Evolutionary conservation across 192 early-diverging fungal genomes (phyloP).

Genomic region (Kickxella alabastrina): DNA sequence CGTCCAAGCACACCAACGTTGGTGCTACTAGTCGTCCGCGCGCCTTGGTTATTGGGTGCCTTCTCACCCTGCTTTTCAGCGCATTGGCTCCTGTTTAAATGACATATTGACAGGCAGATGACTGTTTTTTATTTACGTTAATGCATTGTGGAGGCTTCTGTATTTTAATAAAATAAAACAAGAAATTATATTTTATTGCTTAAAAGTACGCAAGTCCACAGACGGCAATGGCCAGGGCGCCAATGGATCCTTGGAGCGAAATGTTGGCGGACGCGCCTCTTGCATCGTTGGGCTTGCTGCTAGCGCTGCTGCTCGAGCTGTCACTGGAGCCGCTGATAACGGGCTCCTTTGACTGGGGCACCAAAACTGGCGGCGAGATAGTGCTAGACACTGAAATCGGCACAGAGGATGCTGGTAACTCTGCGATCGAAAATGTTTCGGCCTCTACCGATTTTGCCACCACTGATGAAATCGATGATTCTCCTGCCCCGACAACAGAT

Average conservation of each 20-base stretch:
- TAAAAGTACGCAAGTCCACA: conserved; percentile 36
- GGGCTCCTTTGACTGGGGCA: conserved; percentile 9
- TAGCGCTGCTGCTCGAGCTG: conserved; percentile 4
- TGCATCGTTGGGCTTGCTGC: conserved; percentile 19
- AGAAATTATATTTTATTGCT: conserved; percentile 2
- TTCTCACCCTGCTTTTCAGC: conserved; percentile 19
- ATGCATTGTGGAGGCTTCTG: not conserved
- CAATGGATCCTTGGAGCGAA: conserved; percentile 23
- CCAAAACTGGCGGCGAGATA: too few species aligned
- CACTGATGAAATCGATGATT: not conserved
- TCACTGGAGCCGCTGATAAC: not conserved
- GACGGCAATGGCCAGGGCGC: conserved; percentile 37
- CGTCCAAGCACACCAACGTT: conserved; percentile 8
- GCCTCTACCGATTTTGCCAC: too few species aligned
- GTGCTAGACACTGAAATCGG: too few species aligned
- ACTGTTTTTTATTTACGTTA: conserved; percentile 4
- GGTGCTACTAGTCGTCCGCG: conserved; percentile 11
- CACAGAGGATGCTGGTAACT: too few species aligned
- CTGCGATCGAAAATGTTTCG: too few species aligned
- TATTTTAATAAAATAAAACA: conserved; percentile 1
- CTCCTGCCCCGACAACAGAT: not conserved
- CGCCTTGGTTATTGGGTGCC: conserved; percentile 21
- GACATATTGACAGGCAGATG: not conserved
- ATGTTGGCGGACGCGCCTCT: conserved; percentile 11
- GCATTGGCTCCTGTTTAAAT: conserved; percentile 20